Evolutionary conservation across 495 filamentous ascomycete genomes (phyloP).

Genomic region (Tuber magnatum): DNA sequence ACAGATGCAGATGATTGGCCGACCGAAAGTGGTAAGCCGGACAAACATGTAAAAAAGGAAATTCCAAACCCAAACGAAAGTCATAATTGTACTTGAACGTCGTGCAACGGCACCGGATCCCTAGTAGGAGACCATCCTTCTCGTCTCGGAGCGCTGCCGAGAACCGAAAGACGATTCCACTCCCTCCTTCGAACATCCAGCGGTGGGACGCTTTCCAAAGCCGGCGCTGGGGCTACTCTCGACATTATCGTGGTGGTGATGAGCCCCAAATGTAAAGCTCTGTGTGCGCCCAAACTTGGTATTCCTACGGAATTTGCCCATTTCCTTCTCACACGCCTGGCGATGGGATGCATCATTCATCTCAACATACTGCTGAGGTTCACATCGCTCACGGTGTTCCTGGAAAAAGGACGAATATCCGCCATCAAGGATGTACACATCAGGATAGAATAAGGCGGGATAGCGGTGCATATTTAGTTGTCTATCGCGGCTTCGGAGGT

Average conservation of each 20-base stretch:
- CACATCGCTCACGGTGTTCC: slow-evolving; percentile 68
- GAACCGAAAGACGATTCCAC: slow-evolving; percentile 19
- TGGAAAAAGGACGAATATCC: slow-evolving; percentile 91
- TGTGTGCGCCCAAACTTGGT: slow-evolving; percentile 73
- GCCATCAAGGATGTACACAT: slow-evolving; percentile 93
- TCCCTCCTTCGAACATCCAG: slow-evolving; percentile 23
- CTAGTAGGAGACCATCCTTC: slow-evolving; percentile 39
- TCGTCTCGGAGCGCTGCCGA: slow-evolving; percentile 27
- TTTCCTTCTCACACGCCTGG: slow-evolving; percentile 83
- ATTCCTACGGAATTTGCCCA: slow-evolving; percentile 75
- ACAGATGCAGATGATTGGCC: not conserved
- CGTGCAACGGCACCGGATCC: slow-evolving; percentile 23
- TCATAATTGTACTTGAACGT: slow-evolving; percentile 31
- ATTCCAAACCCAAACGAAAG: not conserved
- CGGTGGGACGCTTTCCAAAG: slow-evolving; percentile 30
- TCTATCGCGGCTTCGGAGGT: slow-evolving; percentile 81
- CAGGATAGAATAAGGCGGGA: slow-evolving; percentile 81
- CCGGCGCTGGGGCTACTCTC: slow-evolving; percentile 45
- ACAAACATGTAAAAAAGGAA: slow-evolving; percentile 4
- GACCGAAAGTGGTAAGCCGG: not conserved
- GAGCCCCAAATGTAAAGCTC: slow-evolving; percentile 77
- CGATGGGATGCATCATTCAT: slow-evolving; percentile 88
- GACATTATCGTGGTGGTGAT: slow-evolving; percentile 51
- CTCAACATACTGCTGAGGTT: slow-evolving; percentile 88
- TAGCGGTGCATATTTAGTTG: slow-evolving; percentile 73